Evolutionary conservation across 371 early-diverging fungal genomes (phyloP), one percentile per base, ranked within the genome.

Genomic region (Choanephora cucurbitarum): DNA sequence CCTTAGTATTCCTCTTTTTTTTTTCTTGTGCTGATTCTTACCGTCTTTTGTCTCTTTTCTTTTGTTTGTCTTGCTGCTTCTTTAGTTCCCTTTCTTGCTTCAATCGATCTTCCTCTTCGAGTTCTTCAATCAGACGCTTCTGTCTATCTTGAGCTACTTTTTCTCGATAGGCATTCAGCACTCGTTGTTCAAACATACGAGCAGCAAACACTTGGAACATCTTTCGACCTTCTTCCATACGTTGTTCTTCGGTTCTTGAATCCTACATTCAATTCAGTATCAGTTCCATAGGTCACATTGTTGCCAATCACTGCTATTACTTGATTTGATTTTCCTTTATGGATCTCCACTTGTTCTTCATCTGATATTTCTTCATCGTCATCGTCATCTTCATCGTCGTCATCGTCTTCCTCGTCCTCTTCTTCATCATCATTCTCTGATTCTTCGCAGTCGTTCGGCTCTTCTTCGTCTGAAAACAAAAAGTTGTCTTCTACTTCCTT

Each of bases 171-270:
- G 95, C 92, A 47, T 86, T 81, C 37, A 95, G 71, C 1, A 95
- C 94, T 15, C 96, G 85, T 60, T 95, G 95, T 70, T 95, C 97
- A 83, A 96, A 95, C 87, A 95, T 91, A 44, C 91, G 88, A 19
- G 97, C 95, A 11, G 95, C 95, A 80, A 95, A 93, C 19, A 94
- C 87, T 66, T 94, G 95, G 62, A 96, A 95, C 90, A 94, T 93
- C 17, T 87, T 82, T 11, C 95, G 85, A 3, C 93, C 91, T 61
- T 95, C 94, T 61, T 95, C 94, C 81, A 91, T 91, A 19, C 93
- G 85, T 58, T 90, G 90, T 64, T 94, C 94, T 55, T 91, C 89
- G 6, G 88, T 88, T 70, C 86, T 62, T 5, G 79, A 62, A 60
- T 91, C 90, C 90, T 90, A 61, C 17, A n/a, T n/a, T n/a, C n/a